Evolutionary conservation across 1,139 yeast genomes (phyloP).

Genomic region (Yamadazyma diddensiae): DNA sequence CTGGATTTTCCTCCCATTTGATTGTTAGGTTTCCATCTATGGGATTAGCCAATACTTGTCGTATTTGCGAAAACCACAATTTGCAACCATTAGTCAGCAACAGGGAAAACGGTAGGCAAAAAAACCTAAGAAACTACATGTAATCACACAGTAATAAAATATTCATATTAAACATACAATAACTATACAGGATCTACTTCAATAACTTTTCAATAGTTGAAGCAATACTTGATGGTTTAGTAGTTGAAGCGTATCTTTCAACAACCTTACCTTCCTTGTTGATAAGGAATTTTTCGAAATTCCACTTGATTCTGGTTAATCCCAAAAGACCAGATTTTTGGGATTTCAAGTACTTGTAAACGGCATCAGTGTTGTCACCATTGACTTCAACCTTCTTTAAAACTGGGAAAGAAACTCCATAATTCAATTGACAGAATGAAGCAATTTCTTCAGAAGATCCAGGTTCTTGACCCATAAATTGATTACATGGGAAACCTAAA

Average conservation of each 20-base stretch:
- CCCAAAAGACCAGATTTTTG: conserved; percentile 45
- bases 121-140: no score
- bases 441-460: conserved; percentile 41
- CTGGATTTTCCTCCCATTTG: no score
- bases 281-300: conserved; percentile 48
- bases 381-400: conserved; percentile 86
- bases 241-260: conserved; percentile 40
- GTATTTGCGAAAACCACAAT: no score
- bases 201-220: conserved; percentile 40
- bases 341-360: conserved; percentile 70
- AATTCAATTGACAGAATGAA: conserved; percentile 38
- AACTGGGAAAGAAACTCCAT: conserved; percentile 78
- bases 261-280: conserved; percentile 46
- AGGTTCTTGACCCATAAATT: conserved; percentile 58
- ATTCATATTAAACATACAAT: no score
- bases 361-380: conserved; percentile 78
- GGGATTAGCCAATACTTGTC: no score
- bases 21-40: no score
- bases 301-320: conserved; percentile 48
- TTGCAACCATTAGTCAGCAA: no score
- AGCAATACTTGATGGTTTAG: conserved; percentile 38
- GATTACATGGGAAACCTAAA: conserved; percentile 85
- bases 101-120: no score
- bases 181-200: no score
- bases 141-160: no score